Percentiles rank a stretch among this genome's conserved stretches.
Conservation (phyloP, 768 basidiomycete genomes). For the Crepidotus variabilis region DNA sequence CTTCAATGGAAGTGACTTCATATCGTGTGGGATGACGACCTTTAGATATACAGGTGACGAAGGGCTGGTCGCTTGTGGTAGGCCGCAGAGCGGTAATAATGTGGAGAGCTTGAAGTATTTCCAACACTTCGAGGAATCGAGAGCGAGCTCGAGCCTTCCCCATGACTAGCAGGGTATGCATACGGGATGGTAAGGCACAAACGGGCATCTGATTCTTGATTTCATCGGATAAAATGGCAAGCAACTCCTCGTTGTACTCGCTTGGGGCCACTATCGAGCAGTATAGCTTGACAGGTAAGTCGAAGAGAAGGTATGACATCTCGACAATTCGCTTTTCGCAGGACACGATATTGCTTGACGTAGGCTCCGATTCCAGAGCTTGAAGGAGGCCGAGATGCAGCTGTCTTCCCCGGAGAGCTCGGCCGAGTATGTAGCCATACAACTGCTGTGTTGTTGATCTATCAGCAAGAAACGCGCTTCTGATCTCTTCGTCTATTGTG, state of each 20-base stretch:
- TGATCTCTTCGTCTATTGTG: constrained; percentile 49
- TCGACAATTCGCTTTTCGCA: constrained; percentile 53
- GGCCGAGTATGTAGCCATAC: constrained; percentile 73
- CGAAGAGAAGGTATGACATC: constrained; percentile 56
- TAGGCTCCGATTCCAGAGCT: constrained; percentile 36
- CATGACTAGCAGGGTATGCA: constrained; percentile 53
- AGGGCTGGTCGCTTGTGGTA: constrained; percentile 36
- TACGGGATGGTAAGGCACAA: constrained; percentile 44
- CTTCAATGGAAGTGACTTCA: constrained; percentile 36
- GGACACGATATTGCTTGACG: constrained; percentile 47
- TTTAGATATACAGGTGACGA: constrained; percentile 41
- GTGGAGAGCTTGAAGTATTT: constrained; percentile 53
- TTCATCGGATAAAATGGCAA: constrained; percentile 42
- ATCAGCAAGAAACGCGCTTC: constrained; percentile 65
- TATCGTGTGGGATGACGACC: constrained; percentile 44
- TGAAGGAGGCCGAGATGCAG: constrained; percentile 56
- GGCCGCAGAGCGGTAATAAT: constrained; percentile 55
- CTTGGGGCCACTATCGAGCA: constrained; percentile 59
- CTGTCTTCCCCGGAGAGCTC: constrained; percentile 57
- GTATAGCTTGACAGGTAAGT: constrained; percentile 63
- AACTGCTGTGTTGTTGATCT: constrained; percentile 65
- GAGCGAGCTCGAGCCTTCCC: constrained; percentile 55
- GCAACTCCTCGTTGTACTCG: constrained; percentile 55
- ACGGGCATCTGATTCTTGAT: constrained; percentile 47
- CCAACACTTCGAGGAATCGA: constrained; percentile 59